These are phyloP conservation scores for Sclerotinia subarctica DNA, from an alignment of 2,329 filamentous ascomycete genomes.

Conservation along the genomic window DNA sequence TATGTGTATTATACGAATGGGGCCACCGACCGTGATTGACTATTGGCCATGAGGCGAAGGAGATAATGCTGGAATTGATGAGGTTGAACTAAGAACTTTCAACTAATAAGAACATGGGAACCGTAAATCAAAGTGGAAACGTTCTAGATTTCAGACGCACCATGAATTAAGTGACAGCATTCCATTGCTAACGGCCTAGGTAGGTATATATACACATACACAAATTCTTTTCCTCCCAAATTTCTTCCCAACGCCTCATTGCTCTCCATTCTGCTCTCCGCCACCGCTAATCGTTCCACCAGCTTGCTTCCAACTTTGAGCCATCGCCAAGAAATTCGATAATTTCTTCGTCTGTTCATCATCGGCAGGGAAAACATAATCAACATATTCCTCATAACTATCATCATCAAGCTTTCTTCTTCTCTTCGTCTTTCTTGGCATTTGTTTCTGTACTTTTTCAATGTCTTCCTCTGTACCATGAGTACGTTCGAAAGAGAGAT, in stretches of 20 bases:
- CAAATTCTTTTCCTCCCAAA: neutral
- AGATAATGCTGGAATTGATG: neutral
- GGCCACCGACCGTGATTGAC: too few relatives aligned
- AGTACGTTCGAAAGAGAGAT: conserved; percentile 86
- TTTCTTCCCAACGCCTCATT: neutral
- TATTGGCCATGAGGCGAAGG: too few relatives aligned
- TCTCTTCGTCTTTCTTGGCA: conserved; percentile 92
- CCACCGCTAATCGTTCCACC: conserved; percentile 30
- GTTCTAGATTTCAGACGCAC: neutral
- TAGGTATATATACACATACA: conserved; percentile 12
- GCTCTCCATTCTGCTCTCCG: conserved; percentile 2
- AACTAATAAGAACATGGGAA: neutral
- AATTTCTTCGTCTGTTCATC: conserved; percentile 82
- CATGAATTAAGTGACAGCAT: neutral
- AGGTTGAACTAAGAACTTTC: neutral
- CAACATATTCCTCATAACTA: conserved; percentile 92
- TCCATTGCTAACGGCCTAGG: neutral
- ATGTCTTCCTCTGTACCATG: conserved; percentile 75
- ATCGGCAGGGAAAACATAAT: conserved; percentile 96
- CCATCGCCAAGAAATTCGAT: conserved; percentile 79
- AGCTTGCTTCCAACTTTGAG: conserved; percentile 63
- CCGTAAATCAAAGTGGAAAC: neutral
- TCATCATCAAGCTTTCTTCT: conserved; percentile 88
- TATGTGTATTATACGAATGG: neutral
- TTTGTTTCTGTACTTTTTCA: conserved; percentile 82